Base-by-base conservation (phyloP, 306 rosid species). In the Fragaria ananassa region DNA sequence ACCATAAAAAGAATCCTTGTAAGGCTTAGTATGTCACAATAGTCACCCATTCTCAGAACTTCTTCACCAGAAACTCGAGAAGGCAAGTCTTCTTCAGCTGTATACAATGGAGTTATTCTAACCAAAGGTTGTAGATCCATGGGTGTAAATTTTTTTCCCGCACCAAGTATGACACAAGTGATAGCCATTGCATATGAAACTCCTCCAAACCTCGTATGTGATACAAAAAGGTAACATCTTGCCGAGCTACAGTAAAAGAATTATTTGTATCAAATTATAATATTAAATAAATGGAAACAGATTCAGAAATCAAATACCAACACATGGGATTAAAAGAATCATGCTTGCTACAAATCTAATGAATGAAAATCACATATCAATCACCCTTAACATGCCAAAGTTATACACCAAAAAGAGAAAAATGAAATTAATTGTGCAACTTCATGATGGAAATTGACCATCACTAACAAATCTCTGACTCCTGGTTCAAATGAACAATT, bases 141-240 rank as follows among this genome's bases (percentile, higher is more conserved):
- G 39, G 88, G 80, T 74, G 79, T 75, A 70, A 82, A 83, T 64
- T 68, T 84, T 69, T 76, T 84, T 63, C 86, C 89, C 62, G 87
- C 91, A 46, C 83, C 83, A 49, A 88, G 84, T 81, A 89, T 93
- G 65, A 83, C 78, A 83, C 98, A 93, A 73, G 84, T 80, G 39
- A 93, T 85, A 45, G 96, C 91, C 96, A 91, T 93, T 37, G 98
- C 95, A 82, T 90, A 93, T 68, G 95, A 85, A 25, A 88, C 95
- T 86, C 96, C 98, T 78, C 98, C 98, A 84, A 91, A 93, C 60
- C 98, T 93, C 7, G 98, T 93, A 90, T 93, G 96, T 18, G 96
- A 93, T 75, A 93, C 77, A 79, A 87, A 93, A 81, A 93, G 95
- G 87, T 89, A 89, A 78, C 86, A 86, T 80, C 89, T 91, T 74